Evolutionary conservation across 345 rosid genomes (phyloP).

Genomic region (Raphanus sativus): DNA sequence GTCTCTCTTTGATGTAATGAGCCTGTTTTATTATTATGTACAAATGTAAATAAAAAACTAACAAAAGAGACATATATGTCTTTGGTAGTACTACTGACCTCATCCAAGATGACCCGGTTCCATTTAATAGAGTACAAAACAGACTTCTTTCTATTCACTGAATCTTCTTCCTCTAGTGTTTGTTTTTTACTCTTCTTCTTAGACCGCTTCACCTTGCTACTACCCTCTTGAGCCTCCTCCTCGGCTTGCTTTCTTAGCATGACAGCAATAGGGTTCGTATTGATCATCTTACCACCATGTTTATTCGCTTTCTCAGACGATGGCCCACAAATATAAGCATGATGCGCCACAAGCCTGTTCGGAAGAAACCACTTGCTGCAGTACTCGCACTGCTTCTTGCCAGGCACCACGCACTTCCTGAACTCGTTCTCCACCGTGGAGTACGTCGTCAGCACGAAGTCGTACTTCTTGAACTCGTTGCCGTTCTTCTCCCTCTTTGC

Average conservation of each 20-base stretch:
- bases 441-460: slow-evolving; percentile 89
- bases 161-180: slow-evolving; percentile 31
- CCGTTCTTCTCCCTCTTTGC: slow-evolving; percentile 58
- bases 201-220: slow-evolving; percentile 27
- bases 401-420: slow-evolving; percentile 56
- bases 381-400: slow-evolving; percentile 59
- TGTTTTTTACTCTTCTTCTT: slow-evolving; percentile 40
- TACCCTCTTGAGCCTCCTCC: slow-evolving; percentile 27
- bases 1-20: slow-evolving; percentile 87
- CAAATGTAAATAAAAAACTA: neutral
- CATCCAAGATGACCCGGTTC: slow-evolving; percentile 88
- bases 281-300: too few relatives aligned
- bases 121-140: slow-evolving; percentile 75
- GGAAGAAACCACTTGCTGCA: slow-evolving; percentile 65
- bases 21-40: slow-evolving; percentile 49
- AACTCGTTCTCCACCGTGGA: slow-evolving; percentile 77
- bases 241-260: too few relatives aligned
- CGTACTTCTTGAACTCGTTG: slow-evolving; percentile 58
- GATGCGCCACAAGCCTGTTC: slow-evolving; percentile 53
- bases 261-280: slow-evolving; percentile 36
- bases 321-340: slow-evolving; percentile 76
- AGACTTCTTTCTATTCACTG: slow-evolving; percentile 47
- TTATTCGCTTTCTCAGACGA: slow-evolving; percentile 40
- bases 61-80: neutral
- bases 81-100: slow-evolving; percentile 47